phyloP scores from a whole-genome alignment of 441 rosid species.

The Adansonia grandidieri region DNA sequence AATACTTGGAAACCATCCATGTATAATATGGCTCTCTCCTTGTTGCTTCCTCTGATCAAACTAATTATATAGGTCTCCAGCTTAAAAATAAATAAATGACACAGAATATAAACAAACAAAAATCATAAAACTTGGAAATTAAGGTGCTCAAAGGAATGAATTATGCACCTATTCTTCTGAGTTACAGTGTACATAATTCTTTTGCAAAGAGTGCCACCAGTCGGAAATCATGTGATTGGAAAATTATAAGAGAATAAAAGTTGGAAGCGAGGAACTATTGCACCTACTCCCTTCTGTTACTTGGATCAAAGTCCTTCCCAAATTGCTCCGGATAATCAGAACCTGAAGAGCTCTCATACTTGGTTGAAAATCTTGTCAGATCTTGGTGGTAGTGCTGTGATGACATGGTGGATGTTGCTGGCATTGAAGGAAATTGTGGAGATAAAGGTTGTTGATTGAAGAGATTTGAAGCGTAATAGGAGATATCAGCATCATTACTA shows the following conservation, averaged over 20 bases:
- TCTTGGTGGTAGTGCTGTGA: slow-evolving; percentile 33
- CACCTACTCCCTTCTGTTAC: not conserved
- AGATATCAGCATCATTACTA: slow-evolving; percentile 55
- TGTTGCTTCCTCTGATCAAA: not conserved
- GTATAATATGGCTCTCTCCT: not conserved
- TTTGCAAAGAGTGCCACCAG: not conserved
- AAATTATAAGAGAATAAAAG: too few species aligned
- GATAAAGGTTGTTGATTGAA: slow-evolving; percentile 25
- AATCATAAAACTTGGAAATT: not conserved
- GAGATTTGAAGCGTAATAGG: slow-evolving; percentile 56
- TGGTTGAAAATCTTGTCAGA: slow-evolving; percentile 29
- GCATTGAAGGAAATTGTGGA: slow-evolving; percentile 40
- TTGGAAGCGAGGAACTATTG: too few species aligned
- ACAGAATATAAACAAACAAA: not conserved
- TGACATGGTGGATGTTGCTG: not conserved
- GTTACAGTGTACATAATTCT: not conserved
- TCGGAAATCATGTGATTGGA: not conserved
- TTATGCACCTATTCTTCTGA: not conserved
- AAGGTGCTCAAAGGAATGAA: not conserved
- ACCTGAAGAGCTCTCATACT: slow-evolving; percentile 35
- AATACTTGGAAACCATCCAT: not conserved
- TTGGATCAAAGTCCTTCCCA: slow-evolving; percentile 2
- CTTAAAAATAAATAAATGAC: too few species aligned
- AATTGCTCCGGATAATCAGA: slow-evolving; percentile 12
- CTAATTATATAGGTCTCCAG: too few species aligned